Evolutionary conservation across 164 flowering plant species (phyloP).

Genomic region (Vitis riparia): DNA sequence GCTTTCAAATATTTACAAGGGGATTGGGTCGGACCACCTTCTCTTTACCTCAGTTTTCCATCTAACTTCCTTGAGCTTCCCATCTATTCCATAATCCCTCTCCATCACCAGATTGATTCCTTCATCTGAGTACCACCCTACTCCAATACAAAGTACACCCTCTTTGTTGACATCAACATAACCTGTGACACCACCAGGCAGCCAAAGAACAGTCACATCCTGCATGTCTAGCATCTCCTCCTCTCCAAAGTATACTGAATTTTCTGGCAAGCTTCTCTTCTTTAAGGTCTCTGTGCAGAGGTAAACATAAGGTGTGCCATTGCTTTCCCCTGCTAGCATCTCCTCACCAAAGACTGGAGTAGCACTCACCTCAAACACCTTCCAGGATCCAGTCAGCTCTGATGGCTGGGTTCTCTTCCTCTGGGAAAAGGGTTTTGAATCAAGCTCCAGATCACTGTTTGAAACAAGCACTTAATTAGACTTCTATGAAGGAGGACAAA

Average conservation of each 20-base stretch:
- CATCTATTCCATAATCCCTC: conserved; percentile 88
- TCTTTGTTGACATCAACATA: conserved; percentile 83
- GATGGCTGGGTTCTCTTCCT: conserved; percentile 68
- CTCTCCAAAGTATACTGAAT: conserved; percentile 65
- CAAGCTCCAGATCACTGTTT: conserved; percentile 63
- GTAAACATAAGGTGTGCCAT: conserved; percentile 62
- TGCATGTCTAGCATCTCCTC: conserved; percentile 87
- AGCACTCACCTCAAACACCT: conserved; percentile 87
- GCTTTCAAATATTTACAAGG: neutral
- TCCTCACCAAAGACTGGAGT: conserved; percentile 74
- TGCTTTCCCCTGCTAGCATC: conserved; percentile 24
- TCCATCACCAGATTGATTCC: conserved; percentile 97
- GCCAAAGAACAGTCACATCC: conserved; percentile 81
- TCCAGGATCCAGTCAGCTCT: conserved; percentile 85
- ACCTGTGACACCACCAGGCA: conserved; percentile 90
- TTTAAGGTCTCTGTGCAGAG: conserved; percentile 85
- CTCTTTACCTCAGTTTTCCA: conserved; percentile 87
- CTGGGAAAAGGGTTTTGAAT: conserved; percentile 80
- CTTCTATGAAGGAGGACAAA: too few species aligned
- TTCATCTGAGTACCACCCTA: conserved; percentile 94
- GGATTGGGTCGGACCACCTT: conserved; percentile 73
- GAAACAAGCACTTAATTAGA: too few species aligned
- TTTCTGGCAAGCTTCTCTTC: conserved; percentile 80
- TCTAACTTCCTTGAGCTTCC: conserved; percentile 85
- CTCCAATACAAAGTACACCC: conserved; percentile 85